Evolutionary conservation across 768 basidiomycete genomes (phyloP), one percentile per base, ranked within the genome.

Genomic region (Boletus reticulatus): DNA sequence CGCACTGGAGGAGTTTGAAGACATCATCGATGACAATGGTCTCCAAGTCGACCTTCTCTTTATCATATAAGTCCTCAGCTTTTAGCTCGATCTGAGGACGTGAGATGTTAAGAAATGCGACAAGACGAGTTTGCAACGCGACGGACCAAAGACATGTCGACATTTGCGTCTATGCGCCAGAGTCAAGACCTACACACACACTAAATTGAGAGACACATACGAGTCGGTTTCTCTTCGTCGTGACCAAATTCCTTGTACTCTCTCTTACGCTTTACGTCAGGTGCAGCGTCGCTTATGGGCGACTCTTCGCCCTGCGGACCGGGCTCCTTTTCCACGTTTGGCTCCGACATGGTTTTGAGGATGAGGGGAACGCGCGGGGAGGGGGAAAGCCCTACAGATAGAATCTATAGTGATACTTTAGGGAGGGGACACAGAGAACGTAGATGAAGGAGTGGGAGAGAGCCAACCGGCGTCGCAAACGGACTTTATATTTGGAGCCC

Each of bases 31-130:
- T 89, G 61, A 92, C 88, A 64, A 98, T 88, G 20, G 94, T 95
- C 80, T 98, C 96, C 56, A 98, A 80, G 75, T 98, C 96, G 75
- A 98, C 96, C 79, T 98, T 98, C 76, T 98, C 96, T 78, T 96
- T 96, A 75, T 97, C 94, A 72, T 97, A 98, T 48, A 94, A 76
- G 72, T 95, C 93, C 73, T 94, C 93, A 4, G 92, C 92, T 72
- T 87, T 93, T 64, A 95, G 81, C 74, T 94, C 89, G 57, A 95
- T 94, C 84, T 79, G 6, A 22, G 6, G 16, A 22, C 2, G 52
- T 24, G 42, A 38, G 27, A 31, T 5, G n/a, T 53, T 16, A 63
- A 31, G 5, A 20, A 43, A 43, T 2, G n/a, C 14, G 0, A 10
- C 37, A 17, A 45, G 42, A 42, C 48, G 2, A 12, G 32, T 53